A percentile compares a stretch with the other conserved stretches of the same genome.
These are phyloP conservation scores for Hyaloscypha hepaticicola DNA, from an alignment of 495 filamentous ascomycete species.

Conservation along the genomic window DNA sequence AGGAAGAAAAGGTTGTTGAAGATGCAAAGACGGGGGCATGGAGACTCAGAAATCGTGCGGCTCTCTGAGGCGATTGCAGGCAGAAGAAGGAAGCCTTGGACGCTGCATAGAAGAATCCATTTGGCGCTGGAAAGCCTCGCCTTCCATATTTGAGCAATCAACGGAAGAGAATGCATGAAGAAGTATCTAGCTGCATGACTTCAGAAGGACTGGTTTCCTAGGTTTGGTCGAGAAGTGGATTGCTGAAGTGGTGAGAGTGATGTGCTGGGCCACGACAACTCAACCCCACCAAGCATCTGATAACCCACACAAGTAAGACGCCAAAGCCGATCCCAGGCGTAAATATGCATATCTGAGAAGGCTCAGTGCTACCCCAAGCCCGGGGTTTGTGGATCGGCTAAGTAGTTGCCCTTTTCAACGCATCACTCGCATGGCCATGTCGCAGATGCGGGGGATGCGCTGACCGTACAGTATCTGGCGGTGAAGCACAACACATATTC, in stretches of 20 bases:
- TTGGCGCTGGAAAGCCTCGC: neutral
- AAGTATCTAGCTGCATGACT: neutral
- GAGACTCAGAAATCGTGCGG: slow-evolving; percentile 47
- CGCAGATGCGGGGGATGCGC: neutral
- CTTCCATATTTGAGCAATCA: neutral
- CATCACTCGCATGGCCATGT: neutral
- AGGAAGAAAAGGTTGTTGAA: slow-evolving; percentile 59
- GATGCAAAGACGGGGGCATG: slow-evolving; percentile 50
- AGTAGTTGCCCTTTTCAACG: neutral
- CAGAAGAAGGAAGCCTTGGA: neutral
- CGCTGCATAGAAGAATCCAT: neutral
- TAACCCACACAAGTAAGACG: neutral
- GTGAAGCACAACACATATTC: neutral
- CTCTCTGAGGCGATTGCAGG: slow-evolving; percentile 36
- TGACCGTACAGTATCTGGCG: neutral
- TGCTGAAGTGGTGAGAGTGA: slow-evolving; percentile 33
- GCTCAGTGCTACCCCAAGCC: neutral
- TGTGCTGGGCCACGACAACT: neutral
- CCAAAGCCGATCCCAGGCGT: too few relatives aligned
- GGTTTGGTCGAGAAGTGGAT: neutral
- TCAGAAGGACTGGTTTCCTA: neutral
- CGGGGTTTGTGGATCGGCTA: neutral
- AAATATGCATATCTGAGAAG: neutral
- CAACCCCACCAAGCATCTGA: neutral
- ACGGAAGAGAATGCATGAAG: neutral